These are phyloP conservation scores for Chondrus crispus DNA, from an alignment of 23 red algal genomes.

Conservation along the genomic window DNA sequence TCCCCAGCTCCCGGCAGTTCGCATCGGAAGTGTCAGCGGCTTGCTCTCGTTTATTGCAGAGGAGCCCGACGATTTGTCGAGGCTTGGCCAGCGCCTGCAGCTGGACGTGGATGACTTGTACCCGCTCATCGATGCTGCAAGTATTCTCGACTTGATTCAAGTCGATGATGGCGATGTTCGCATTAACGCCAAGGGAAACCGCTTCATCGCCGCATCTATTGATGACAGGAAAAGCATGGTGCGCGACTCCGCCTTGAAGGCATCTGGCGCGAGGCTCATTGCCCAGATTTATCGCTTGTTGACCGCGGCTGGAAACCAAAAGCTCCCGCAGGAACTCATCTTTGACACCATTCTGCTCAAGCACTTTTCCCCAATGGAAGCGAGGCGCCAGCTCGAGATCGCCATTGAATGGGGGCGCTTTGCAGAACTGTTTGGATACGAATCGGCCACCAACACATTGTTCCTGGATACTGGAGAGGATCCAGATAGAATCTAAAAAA, in stretches of 20 bases:
- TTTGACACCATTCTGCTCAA: slow-evolving; percentile 94
- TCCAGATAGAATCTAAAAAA: slow-evolving; percentile 8
- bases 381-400: slow-evolving; percentile 89
- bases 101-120: slow-evolving; percentile 98
- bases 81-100: slow-evolving; percentile 85
- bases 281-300: slow-evolving; percentile 79
- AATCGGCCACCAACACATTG: slow-evolving; percentile 71
- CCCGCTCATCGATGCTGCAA: slow-evolving; percentile 92
- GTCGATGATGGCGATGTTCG: slow-evolving; percentile 81
- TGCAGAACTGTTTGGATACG: slow-evolving; percentile 97
- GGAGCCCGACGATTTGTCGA: slow-evolving; percentile 73
- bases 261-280: slow-evolving; percentile 72
- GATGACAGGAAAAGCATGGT: slow-evolving; percentile 93
- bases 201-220: slow-evolving; percentile 78
- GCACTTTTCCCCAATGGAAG: slow-evolving; percentile 86
- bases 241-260: slow-evolving; percentile 55
- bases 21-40: slow-evolving; percentile 91
- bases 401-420: slow-evolving; percentile 99
- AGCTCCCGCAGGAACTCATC: slow-evolving; percentile 92
- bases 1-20: slow-evolving; percentile 88
- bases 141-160: slow-evolving; percentile 83
- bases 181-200: slow-evolving; percentile 60
- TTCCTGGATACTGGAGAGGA: slow-evolving; percentile 86
- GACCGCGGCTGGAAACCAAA: slow-evolving; percentile 48
- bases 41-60: slow-evolving; percentile 87